phyloP scores from a whole-genome alignment of 2,329 filamentous ascomycete species.

The Fusarium pseudograminearum region DNA sequence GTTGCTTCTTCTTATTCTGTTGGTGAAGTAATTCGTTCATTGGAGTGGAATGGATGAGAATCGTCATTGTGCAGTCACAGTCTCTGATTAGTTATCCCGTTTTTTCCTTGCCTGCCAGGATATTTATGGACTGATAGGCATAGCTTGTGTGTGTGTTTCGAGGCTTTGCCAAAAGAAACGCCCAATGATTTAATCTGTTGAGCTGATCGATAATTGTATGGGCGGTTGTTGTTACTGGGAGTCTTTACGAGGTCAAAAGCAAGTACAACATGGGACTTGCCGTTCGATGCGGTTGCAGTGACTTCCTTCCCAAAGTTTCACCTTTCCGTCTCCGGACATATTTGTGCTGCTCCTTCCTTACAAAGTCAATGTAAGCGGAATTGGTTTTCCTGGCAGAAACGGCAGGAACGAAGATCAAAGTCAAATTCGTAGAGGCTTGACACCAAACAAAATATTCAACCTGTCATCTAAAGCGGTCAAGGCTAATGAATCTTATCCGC shows the following conservation, averaged over 20 bases:
- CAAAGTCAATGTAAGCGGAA: not conserved
- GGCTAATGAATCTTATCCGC: not conserved
- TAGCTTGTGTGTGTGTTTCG: slow-evolving; percentile 1
- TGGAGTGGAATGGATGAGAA: slow-evolving; percentile 25
- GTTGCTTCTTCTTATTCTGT: not conserved
- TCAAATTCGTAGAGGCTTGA: slow-evolving; percentile 35
- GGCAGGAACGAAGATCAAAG: slow-evolving; percentile 46
- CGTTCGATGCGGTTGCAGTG: not conserved
- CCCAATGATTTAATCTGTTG: not conserved
- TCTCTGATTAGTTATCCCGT: not conserved
- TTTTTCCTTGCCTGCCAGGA: not conserved
- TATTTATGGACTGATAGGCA: not conserved
- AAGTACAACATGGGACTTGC: slow-evolving; percentile 1
- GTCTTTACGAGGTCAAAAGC: not conserved
- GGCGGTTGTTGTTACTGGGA: not conserved
- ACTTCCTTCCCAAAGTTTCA: not conserved
- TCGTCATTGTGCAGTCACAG: not conserved
- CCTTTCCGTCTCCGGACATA: slow-evolving; percentile 38
- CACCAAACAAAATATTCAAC: not conserved
- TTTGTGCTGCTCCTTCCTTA: slow-evolving; percentile 1
- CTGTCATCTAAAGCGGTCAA: not conserved
- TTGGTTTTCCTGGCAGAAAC: slow-evolving; percentile 8
- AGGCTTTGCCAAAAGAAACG: slow-evolving; percentile 2
- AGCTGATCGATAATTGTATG: not conserved
- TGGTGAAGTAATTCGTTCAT: not conserved